Base-by-base conservation (phyloP, 2,329 filamentous ascomycete species). In the Colletotrichum tamarilloi region DNA sequence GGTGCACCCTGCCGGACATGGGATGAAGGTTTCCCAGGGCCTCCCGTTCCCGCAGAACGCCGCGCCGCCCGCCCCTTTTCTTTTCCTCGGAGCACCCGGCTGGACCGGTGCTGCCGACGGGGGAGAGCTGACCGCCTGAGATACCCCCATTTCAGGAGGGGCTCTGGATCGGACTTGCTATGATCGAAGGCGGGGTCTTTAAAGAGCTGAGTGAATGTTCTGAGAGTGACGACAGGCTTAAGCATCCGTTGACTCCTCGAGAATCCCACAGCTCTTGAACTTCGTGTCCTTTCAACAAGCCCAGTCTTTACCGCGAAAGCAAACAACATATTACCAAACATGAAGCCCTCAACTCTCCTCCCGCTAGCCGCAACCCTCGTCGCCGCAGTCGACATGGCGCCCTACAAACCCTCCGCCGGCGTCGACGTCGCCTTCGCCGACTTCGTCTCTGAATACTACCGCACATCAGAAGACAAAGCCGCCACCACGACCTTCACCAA, bases 401-500 rank as follows among this genome's bases (percentile, higher is more conserved):
- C 60, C 28, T 73, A 73, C 60, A 30, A 42, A 9, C 56, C 70
- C 60, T 32, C 19, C 35, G 24, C 67, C 5, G 38, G 19, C 56
- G 70, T 73, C 22, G 70, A 73, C 9, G 35, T 46, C 1, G 60
- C 14, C 3, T 70, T 73, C 19, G 28, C 46, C 2, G 6, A 16
- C 6, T 73, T 73, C 46, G 67, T 73, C 16, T 22, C 56, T 5
- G 67, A 52, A 46, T 73, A 70, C 67, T 73, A 73, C 60, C 30
- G 12, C 22, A 16, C 28, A 14, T 66, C 67, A 8, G 70, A 73
- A 1, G 60, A 73, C 49, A 60, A 73, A 19, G 26, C 7, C n/a
- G 46, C 67, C 1, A 73, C 55, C 2, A 52, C 67, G 3, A 24
- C 56, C 3, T 73, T 70, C 46, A 73, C 70, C 14, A 28, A 73